A percentile compares a stretch with the other conserved stretches of the same genome.
These are phyloP conservation scores for Lupinus albus DNA, from an alignment of 306 rosid species.

Conservation along the genomic window DNA sequence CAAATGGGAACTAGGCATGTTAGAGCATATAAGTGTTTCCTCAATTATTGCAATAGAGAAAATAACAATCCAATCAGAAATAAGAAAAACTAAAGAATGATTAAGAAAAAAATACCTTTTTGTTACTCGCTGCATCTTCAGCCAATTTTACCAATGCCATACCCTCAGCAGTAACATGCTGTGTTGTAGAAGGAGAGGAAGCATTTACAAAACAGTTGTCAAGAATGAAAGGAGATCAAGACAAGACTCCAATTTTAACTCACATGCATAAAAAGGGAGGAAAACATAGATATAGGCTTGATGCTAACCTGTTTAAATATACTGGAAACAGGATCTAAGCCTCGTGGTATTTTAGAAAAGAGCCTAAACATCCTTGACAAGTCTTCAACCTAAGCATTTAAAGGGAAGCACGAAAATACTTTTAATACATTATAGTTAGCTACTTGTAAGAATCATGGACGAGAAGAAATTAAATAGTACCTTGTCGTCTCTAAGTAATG, in stretches of 20 bases:
- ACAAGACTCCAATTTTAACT: slow-evolving; percentile 3
- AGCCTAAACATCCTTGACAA: slow-evolving; percentile 98
- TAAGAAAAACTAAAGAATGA: slow-evolving; percentile 3
- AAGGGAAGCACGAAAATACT: slow-evolving; percentile 19
- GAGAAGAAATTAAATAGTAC: slow-evolving; percentile 43
- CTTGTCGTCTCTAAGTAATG: slow-evolving; percentile 88
- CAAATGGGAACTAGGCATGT: not conserved
- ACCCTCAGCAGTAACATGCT: slow-evolving; percentile 96
- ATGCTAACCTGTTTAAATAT: slow-evolving; percentile 82
- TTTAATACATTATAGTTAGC: not conserved
- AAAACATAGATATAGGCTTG: slow-evolving; percentile 32
- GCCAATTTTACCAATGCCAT: slow-evolving; percentile 94
- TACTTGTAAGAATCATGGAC: not conserved
- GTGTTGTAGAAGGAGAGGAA: slow-evolving; percentile 37
- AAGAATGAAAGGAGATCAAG: not conserved
- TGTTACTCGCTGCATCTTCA: slow-evolving; percentile 94
- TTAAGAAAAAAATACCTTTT: slow-evolving; percentile 56
- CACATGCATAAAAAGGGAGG: not conserved
- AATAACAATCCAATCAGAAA: too few relatives aligned
- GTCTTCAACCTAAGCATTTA: slow-evolving; percentile 69
- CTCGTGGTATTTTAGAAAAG: slow-evolving; percentile 89
- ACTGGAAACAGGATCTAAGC: slow-evolving; percentile 86
- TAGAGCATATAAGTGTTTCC: not conserved
- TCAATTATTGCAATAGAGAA: too few relatives aligned
- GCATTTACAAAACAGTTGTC: slow-evolving; percentile 18